phyloP scores from a whole-genome alignment of 306 rosid genomes.

The Abrus precatorius region DNA sequence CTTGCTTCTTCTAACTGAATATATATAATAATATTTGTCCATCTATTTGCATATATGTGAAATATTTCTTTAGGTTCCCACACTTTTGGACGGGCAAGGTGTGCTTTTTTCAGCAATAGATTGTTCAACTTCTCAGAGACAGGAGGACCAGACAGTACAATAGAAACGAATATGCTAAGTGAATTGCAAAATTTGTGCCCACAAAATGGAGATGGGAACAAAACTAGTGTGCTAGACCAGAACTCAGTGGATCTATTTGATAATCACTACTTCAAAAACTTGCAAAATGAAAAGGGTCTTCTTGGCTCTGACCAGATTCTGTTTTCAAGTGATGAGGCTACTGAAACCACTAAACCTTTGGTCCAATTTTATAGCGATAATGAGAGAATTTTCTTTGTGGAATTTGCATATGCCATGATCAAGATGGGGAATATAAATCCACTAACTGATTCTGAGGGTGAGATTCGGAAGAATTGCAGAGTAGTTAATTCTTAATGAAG shows the following conservation, averaged over 20 bases:
- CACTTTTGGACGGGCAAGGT: slow-evolving; percentile 79
- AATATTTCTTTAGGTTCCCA: slow-evolving; percentile 43
- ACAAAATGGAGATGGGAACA: slow-evolving; percentile 66
- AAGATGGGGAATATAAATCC: slow-evolving; percentile 82
- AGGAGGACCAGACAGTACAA: slow-evolving; percentile 65
- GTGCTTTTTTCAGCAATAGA: slow-evolving; percentile 71
- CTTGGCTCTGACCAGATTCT: slow-evolving; percentile 82
- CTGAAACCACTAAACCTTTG: slow-evolving; percentile 59
- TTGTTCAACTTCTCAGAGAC: slow-evolving; percentile 76
- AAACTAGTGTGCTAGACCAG: slow-evolving; percentile 62
- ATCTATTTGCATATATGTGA: too few relatives aligned
- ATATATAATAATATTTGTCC: too few relatives aligned
- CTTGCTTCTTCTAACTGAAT: too few relatives aligned
- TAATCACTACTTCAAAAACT: slow-evolving; percentile 78
- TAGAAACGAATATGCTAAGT: slow-evolving; percentile 58
- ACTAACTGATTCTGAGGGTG: slow-evolving; percentile 70
- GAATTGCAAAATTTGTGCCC: slow-evolving; percentile 80
- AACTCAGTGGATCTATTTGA: slow-evolving; percentile 83
- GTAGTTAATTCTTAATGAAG: slow-evolving; percentile 51
- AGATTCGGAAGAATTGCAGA: slow-evolving; percentile 83
- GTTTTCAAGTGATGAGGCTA: slow-evolving; percentile 58
- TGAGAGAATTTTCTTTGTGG: slow-evolving; percentile 55
- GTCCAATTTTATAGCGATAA: slow-evolving; percentile 65
- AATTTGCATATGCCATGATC: slow-evolving; percentile 80
- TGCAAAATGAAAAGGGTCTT: slow-evolving; percentile 69